Percentiles rank a stretch among this genome's conserved stretches.
Evolutionary conservation across 2,329 filamentous ascomycete species (phyloP).

Genomic region (Claviceps africana): DNA sequence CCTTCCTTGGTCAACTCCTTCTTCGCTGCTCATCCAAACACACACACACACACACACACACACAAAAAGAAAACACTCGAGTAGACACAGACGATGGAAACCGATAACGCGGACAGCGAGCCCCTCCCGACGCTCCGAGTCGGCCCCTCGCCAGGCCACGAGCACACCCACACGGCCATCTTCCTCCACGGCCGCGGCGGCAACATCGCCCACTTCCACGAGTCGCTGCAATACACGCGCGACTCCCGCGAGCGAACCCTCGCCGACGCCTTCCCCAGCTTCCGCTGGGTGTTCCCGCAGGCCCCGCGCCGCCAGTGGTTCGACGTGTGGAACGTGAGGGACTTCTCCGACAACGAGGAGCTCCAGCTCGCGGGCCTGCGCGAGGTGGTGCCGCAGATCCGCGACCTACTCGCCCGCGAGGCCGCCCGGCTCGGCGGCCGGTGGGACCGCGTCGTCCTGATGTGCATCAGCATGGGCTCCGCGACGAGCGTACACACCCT

Average conservation of each 20-base stretch:
- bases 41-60: too few relatives aligned
- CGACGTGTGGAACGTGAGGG: conserved; percentile 27
- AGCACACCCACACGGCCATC: conserved; percentile 28
- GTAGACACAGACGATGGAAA: too few relatives aligned
- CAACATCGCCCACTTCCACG: conserved; percentile 19
- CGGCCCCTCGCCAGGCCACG: too few relatives aligned
- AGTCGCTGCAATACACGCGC: conserved; percentile 16
- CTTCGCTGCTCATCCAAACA: too few relatives aligned
- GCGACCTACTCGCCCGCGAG: not conserved
- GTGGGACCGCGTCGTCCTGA: not conserved
- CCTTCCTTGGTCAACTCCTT: too few relatives aligned
- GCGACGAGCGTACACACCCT: not conserved
- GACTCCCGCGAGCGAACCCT: conserved; percentile 22
- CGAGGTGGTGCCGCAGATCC: not conserved
- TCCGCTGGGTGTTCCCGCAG: conserved; percentile 36
- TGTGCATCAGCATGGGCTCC: not conserved
- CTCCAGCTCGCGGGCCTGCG: not conserved
- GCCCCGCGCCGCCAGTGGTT: conserved; percentile 31
- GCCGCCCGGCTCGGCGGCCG: not conserved
- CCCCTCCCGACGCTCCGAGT: not conserved
- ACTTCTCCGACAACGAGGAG: not conserved
- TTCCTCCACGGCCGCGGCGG: conserved; percentile 33
- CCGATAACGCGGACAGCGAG: too few relatives aligned
- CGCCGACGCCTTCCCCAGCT: conserved; percentile 25
- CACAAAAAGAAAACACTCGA: too few relatives aligned